Base-by-base conservation (phyloP, 2,329 filamentous ascomycete genomes). In the Colletotrichum tropicicola region DNA sequence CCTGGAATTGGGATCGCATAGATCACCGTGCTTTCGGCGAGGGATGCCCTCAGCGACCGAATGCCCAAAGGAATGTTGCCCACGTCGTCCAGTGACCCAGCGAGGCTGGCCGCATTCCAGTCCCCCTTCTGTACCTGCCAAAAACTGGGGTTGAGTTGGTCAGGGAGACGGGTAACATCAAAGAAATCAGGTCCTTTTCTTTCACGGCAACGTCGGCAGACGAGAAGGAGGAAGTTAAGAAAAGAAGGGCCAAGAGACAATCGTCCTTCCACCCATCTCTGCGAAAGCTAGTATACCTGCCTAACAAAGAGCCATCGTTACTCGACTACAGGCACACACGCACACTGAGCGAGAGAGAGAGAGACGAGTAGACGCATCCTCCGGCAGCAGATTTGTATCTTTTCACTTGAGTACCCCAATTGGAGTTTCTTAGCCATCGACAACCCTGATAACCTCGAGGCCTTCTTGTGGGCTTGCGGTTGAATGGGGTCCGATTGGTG, bases 101-200 rank as follows among this genome's bases (percentile, higher is more conserved):
- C 51, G 59, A 66, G 56, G 61, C 41, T 54, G 47, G 53, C 61
- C 55, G 48, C 65, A 67, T 67, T 67, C 65, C 65, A 67, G 60
- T 47, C 48, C 55, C 43, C 23, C 57, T 27, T n/a, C 43, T 55
- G 61, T 37, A 35, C 32, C 48, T 44, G 21, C 23, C 37, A 61
- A 59, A n/a, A 55, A 48, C 45, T 37, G 59, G 56, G 58, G 63
- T 27, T 58, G 28, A 35, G 45, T 30, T 37, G 37, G 44, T 28
- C 37, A 58, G 57, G 49, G 44, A 53, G 35, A 55, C n/a, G 13
- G 35, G 43, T 25, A 15, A 35, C 23, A 27, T 65, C 43, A 65
- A 61, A 65, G 57, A 49, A 53, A 44, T 19, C 37, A 25, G 30
- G 19, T 6, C 4, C 27, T 4, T 58, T 53, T 52, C 51, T 63